Evolutionary conservation across 257 asterid species (phyloP).

Genomic region (Pogostemon cablin): DNA sequence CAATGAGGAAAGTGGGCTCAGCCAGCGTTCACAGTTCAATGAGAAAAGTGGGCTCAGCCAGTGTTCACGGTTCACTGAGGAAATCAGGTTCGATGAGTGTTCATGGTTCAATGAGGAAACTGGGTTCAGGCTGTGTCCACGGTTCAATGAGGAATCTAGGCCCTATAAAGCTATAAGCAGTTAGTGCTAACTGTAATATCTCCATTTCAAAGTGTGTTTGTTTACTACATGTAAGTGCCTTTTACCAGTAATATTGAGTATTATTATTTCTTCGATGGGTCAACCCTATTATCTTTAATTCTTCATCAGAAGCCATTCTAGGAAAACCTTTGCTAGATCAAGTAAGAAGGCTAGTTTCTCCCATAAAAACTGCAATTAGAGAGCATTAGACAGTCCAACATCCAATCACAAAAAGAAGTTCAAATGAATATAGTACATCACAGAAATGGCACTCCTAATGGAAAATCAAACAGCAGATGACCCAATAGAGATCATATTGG

Average conservation of each 20-base stretch:
- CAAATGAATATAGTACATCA: background rate
- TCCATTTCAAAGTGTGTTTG: slow-evolving; percentile 5
- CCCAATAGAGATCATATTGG: slow-evolving; percentile 43
- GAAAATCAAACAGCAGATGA: slow-evolving; percentile 39
- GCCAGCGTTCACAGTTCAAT: background rate
- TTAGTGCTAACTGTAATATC: background rate
- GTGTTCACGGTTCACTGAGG: slow-evolving; percentile 22
- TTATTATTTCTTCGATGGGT: background rate
- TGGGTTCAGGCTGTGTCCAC: slow-evolving; percentile 9
- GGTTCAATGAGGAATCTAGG: slow-evolving; percentile 19
- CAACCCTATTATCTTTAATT: background rate
- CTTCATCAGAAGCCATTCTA: background rate
- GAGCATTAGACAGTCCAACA: background rate
- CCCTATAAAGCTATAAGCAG: slow-evolving; percentile 25
- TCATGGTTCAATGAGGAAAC: slow-evolving; percentile 17
- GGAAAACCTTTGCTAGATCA: background rate
- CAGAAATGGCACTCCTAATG: slow-evolving; percentile 36
- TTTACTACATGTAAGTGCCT: slow-evolving; percentile 15
- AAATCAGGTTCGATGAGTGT: slow-evolving; percentile 14
- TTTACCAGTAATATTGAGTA: slow-evolving; percentile 11
- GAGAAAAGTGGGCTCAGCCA: slow-evolving; percentile 14
- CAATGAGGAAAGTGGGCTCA: slow-evolving; percentile 16
- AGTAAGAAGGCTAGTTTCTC: slow-evolving; percentile 6
- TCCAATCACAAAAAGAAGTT: background rate
- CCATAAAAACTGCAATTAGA: background rate